Evolutionary conservation across 805 yeast genomes (phyloP), one percentile per base, ranked within the genome.

Genomic region (Wickerhamomyces bovis): DNA sequence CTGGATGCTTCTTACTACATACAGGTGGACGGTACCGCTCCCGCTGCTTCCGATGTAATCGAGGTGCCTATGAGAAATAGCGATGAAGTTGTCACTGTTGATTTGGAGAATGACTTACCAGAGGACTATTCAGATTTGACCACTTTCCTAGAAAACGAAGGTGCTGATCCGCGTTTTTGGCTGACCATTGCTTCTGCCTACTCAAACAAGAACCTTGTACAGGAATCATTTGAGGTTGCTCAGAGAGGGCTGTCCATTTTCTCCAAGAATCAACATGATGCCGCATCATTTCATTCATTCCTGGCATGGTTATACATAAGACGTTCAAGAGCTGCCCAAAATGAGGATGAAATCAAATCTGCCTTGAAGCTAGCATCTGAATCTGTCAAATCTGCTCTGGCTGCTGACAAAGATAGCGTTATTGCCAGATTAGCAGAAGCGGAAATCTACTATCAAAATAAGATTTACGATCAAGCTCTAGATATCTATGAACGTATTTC

Each of bases 41-140:
- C 30, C 10, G 42, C 43, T 11, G 44, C 44, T 2, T 28, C 43
- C 7, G 44, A 50, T 23, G 39, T 51, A 9, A 44, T 70, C 38
- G 75, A 71, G 63, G 84, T 92, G 58, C 97, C 96, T 39, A 70
- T 89, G 61, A 75, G 74, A 52, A 84, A 77, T 47, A 81, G 83
- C 48, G 86, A 84, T 57, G 96, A 89, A 67, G 85, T 88, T 51
- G 96, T 92, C 52, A 84, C 88, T 44, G 78, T 94, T 55, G 92
- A 89, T 58, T 74, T 85, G 49, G 77, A 77, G 44, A 80, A 81
- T 31, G 98, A 92, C 60, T 72, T 89, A 47, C 95, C 96, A 5
- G 96, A 87, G 20, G 96, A 92, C 63, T 87, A 96, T 5, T 75
- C 80, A 40, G 98, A 94, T 60, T 73, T 94, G 52, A 80, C 85